Evolutionary conservation across 2,329 filamentous ascomycete species (phyloP), one percentile per base, ranked within the genome.

Genomic region (Ascosphaera pollenicola): DNA sequence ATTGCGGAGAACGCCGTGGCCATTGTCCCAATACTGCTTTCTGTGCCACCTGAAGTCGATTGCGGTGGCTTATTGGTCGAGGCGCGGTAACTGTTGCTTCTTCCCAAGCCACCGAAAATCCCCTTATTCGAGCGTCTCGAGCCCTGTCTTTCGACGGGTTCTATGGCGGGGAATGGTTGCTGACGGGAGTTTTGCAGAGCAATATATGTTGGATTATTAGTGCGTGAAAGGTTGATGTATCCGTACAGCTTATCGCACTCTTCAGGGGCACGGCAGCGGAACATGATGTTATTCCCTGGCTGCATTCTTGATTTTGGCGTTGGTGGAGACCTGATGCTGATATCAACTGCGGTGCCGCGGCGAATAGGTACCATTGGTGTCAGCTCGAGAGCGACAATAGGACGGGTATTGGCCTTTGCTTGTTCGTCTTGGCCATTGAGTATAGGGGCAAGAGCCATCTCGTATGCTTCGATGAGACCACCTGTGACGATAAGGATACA

Each of bases 121-220:
- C 30, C 30, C 18, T 24, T 36, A 15, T 10, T 24, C 17, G 35
- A 3, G 15, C 19, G 35, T n/a, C 35, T 18, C 7, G 35, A 36
- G 4, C 8, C 17, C 11, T 36, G 17, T 24, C 35, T 18, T 15
- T 36, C 19, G 35, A 24, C 19, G 4, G 35, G 35, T 16, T 36
- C 17, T 53, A 59, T 46, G 61, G 70, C 54, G 48, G 65, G 64
- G 48, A 66, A 53, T 43, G 62, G 50, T 46, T 59, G 47, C 49
- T 66, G 39, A 65, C 82, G 62, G 66, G 91, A 61, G 62, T 79
- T 67, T 65, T 82, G 69, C 64, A 84, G 47, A 56, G 76, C 54
- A 64, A 80, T 84, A 59, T 87, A 94, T 40, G 84, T 87, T 39
- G 83, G 78, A 53, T 95, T 94, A 59, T 93, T 82, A 54, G 93